Percentiles rank a stretch among this genome's conserved stretches.
These are phyloP conservation scores for Entomortierella parvispora DNA, from an alignment of 192 early-diverging fungal species.

Conservation along the genomic window DNA sequence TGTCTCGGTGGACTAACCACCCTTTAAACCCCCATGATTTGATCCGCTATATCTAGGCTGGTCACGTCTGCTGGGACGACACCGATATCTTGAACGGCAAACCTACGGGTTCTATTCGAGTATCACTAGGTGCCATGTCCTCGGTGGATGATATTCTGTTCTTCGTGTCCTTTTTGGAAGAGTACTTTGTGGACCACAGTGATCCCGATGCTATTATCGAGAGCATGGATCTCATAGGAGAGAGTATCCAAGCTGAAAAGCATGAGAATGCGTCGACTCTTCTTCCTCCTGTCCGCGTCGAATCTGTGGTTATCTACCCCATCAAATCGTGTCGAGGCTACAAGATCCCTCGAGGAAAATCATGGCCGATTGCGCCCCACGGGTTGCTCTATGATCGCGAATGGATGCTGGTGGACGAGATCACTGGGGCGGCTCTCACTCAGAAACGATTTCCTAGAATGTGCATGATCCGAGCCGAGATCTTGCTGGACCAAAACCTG, in stretches of 20 bases:
- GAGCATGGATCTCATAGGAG: constrained; percentile 27
- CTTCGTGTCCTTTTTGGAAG: constrained; percentile 69
- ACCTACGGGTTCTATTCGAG: constrained; percentile 76
- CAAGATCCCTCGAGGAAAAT: constrained; percentile 49
- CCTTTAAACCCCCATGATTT: not conserved
- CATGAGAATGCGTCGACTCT: not conserved
- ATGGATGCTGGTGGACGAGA: constrained; percentile 70
- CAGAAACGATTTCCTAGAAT: constrained; percentile 73
- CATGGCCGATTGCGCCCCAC: constrained; percentile 65
- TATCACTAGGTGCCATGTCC: constrained; percentile 82
- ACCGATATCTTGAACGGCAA: constrained; percentile 75
- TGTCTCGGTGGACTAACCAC: not conserved
- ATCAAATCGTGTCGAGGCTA: constrained; percentile 85
- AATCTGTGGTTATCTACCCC: constrained; percentile 56
- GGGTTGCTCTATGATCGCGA: constrained; percentile 72
- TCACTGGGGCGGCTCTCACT: constrained; percentile 65
- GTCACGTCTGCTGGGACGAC: constrained; percentile 80
- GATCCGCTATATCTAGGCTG: constrained; percentile 47
- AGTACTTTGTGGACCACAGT: constrained; percentile 62
- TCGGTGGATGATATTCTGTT: constrained; percentile 66
- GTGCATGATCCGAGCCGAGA: constrained; percentile 67
- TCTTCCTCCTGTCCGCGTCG: constrained; percentile 14
- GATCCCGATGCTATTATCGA: constrained; percentile 14
- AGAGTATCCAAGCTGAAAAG: too few relatives aligned
- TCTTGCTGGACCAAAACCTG: constrained; percentile 48